Conservation (phyloP, 805 yeast species). For the Saturnispora sanitii region DNA sequence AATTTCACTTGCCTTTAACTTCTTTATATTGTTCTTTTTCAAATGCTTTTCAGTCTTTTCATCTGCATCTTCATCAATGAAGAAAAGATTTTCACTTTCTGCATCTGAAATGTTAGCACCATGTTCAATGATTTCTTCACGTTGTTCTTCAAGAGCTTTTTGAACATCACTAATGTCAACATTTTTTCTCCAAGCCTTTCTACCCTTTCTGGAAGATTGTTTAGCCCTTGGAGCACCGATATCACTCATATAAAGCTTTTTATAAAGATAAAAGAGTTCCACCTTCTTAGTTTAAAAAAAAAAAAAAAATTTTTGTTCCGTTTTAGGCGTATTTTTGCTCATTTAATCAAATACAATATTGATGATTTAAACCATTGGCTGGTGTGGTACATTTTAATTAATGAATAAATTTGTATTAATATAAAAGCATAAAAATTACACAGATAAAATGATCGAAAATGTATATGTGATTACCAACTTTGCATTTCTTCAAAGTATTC, state of each 20-base stretch:
- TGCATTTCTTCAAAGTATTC: constrained; percentile 30
- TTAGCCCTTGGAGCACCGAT: constrained; percentile 42
- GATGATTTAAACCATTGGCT: no score
- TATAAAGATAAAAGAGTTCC: background rate
- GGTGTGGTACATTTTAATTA: no score
- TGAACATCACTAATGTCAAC: constrained; percentile 79
- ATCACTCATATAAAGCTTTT: constrained; percentile 23
- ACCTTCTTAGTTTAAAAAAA: background rate
- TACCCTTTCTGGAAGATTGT: constrained; percentile 86
- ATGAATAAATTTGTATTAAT: no score
- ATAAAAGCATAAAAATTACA: no score
- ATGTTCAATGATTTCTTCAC: constrained; percentile 49
- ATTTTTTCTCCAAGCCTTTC: constrained; percentile 87
- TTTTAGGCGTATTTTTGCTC: background rate
- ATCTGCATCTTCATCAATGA: constrained; percentile 62
- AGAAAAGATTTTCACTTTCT: constrained; percentile 42
- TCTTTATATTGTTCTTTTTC: constrained; percentile 29
- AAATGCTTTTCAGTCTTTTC: constrained; percentile 31
- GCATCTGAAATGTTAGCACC: constrained; percentile 34
- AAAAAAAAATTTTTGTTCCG: constrained; percentile 2
- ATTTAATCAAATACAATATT: background rate
- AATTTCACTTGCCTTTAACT: constrained; percentile 43
- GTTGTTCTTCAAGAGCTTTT: constrained; percentile 52
- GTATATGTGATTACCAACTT: constrained; percentile 25
- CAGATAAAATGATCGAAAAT: no score